A percentile compares a stretch with the other conserved stretches of the same genome.
These are phyloP conservation scores for Stagonosporopsis rhizophila DNA, from an alignment of 2,329 filamentous ascomycete species.

Conservation along the genomic window DNA sequence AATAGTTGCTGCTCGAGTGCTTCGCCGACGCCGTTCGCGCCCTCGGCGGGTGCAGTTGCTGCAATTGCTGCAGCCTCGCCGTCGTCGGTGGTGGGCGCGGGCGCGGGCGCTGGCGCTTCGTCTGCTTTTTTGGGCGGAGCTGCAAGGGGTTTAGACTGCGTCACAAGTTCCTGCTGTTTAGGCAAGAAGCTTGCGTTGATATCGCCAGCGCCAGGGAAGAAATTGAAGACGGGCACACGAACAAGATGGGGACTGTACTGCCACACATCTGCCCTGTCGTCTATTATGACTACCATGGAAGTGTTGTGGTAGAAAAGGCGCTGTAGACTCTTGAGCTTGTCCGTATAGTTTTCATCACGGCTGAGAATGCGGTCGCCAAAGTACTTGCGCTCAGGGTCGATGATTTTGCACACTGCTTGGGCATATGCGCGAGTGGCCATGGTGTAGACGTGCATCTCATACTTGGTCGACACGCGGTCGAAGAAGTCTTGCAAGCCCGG, in stretches of 20 bases:
- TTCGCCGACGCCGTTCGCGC: conserved; percentile 57
- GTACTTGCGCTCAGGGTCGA: conserved; percentile 86
- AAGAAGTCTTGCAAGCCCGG: conserved; percentile 86
- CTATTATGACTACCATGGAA: conserved; percentile 99
- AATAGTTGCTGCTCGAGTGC: conserved; percentile 77
- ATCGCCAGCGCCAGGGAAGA: conserved; percentile 97
- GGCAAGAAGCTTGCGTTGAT: conserved; percentile 98
- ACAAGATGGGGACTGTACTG: conserved; percentile 91
- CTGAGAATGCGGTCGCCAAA: conserved; percentile 96
- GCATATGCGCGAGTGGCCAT: conserved; percentile 99
- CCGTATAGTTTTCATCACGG: conserved; percentile 93
- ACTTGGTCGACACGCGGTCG: conserved; percentile 76
- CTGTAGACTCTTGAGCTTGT: conserved; percentile 88
- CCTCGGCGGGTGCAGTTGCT: conserved; percentile 23
- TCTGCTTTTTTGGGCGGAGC: conserved; percentile 28
- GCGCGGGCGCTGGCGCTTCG: conserved; percentile 24
- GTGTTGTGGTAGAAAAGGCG: conserved; percentile 95
- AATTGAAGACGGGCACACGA: conserved; percentile 94
- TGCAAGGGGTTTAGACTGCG: conserved; percentile 32
- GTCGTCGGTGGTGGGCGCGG: conserved; percentile 26
- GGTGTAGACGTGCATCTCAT: conserved; percentile 97
- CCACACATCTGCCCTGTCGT: conserved; percentile 97
- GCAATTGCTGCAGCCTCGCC: conserved; percentile 31
- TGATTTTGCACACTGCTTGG: conserved; percentile 86
- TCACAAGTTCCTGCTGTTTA: conserved; percentile 63